Evolutionary conservation across 1,284 basidiomycete species (phyloP), one percentile per base, ranked within the genome.

Genomic region (Wolfiporia cocos): DNA sequence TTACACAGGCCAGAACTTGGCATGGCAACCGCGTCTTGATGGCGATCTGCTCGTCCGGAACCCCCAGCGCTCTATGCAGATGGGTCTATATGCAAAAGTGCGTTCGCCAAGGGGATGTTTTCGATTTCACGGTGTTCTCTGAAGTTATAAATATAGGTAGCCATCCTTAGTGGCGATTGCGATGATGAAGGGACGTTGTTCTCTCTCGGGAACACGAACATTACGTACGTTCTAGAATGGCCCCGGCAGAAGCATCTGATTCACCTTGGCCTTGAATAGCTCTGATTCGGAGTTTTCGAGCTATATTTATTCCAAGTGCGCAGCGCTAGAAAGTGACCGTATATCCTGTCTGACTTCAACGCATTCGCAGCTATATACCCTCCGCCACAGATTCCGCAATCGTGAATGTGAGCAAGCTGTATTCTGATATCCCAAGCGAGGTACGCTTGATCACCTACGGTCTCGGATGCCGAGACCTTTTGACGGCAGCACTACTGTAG

Each of bases 21-120:
- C 59, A 5, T 69, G 58, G 58, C 38, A 58, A 3, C 67, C 66
- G 5, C 51, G 60, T 6, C 56, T 59, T 10, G 68, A 69, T 42
- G 65, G 61, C 10, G 52, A 48, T 11, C 54, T 61, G 39, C 41
- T 67, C 9, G 10, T 37, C 9, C 41, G 41, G 7, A 37, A 24
- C 20, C 34, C 34, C 14, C 15, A 37, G 41, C 23, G 29, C 18
- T 37, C 32, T n/a, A 21, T 37, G 14, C 34, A 29, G n/a, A 12
- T 37, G 26, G 35, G 41, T 5, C 15, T 32, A 6, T 36, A 37
- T 36, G 41, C 41, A 2, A 41, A 41, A n/a, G n/a, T n/a, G n/a
- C n/a, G n/a, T n/a, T n/a, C n/a, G n/a, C n/a, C n/a, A n/a, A n/a
- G n/a, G 24, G 40, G 28, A 30, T 29, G 26, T 29, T n/a, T n/a